Conservation (phyloP, 2,329 filamentous ascomycete species). For the Alternaria consortialis region DNA sequence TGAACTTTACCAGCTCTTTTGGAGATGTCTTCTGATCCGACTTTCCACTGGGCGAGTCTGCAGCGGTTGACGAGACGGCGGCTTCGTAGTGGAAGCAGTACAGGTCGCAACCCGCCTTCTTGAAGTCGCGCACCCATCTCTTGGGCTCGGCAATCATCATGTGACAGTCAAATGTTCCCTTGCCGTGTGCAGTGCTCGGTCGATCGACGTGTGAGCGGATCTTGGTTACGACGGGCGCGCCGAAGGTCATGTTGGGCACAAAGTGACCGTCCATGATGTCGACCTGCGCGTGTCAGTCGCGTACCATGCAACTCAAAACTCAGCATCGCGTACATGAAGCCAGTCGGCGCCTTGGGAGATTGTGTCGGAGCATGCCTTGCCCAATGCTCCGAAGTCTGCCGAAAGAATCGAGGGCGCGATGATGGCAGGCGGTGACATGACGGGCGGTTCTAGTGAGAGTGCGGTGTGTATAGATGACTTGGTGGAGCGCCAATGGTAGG, state of each 20-base stretch:
- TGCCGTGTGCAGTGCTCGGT: slow-evolving; percentile 73
- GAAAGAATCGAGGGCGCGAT: slow-evolving; percentile 98
- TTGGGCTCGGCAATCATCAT: slow-evolving; percentile 99
- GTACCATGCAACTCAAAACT: slow-evolving; percentile 4
- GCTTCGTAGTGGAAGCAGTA: slow-evolving; percentile 99
- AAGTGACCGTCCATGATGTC: slow-evolving; percentile 99
- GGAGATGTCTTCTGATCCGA: slow-evolving; percentile 80
- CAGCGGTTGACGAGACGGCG: slow-evolving; percentile 81
- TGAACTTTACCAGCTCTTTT: slow-evolving; percentile 85
- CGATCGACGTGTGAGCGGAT: slow-evolving; percentile 85
- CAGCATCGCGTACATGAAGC: slow-evolving; percentile 48
- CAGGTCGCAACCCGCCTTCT: slow-evolving; percentile 93
- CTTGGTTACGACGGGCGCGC: slow-evolving; percentile 92
- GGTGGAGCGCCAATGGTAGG: slow-evolving; percentile 28
- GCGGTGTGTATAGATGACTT: slow-evolving; percentile 14
- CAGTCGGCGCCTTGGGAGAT: slow-evolving; percentile 80
- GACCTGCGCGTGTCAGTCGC: slow-evolving; percentile 79
- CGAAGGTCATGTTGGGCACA: slow-evolving; percentile 98
- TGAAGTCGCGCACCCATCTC: slow-evolving; percentile 97
- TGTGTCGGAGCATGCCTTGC: slow-evolving; percentile 84
- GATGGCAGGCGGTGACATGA: slow-evolving; percentile 89
- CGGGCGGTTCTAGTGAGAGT: slow-evolving; percentile 39
- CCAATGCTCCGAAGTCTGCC: slow-evolving; percentile 91
- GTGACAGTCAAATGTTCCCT: slow-evolving; percentile 97
- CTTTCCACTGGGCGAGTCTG: slow-evolving; percentile 76